phyloP scores from a whole-genome alignment of 148 eudicot genomes.

The Fagopyrum homotropicum region DNA sequence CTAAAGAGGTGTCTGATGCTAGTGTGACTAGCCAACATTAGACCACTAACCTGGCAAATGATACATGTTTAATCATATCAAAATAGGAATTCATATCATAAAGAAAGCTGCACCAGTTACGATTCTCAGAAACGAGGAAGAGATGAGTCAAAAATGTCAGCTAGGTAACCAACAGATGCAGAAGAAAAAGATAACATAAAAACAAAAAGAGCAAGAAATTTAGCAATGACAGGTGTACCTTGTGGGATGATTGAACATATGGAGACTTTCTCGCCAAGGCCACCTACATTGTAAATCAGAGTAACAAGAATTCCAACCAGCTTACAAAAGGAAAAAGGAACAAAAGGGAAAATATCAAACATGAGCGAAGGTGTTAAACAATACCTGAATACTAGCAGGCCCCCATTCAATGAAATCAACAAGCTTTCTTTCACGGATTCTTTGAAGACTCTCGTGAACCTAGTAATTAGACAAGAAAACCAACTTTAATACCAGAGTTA shows the following conservation, averaged over 20 bases:
- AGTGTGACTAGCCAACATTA: slow-evolving; percentile 97
- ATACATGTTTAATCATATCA: background rate
- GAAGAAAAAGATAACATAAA: slow-evolving; percentile 1
- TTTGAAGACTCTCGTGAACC: slow-evolving; percentile 97
- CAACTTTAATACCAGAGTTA: background rate
- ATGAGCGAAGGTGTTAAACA: background rate
- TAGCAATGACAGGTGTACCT: slow-evolving; percentile 40
- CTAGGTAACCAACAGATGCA: slow-evolving; percentile 1
- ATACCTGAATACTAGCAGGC: slow-evolving; percentile 97
- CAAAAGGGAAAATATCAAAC: slow-evolving; percentile 1
- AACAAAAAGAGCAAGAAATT: background rate
- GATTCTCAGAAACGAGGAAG: background rate
- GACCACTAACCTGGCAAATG: slow-evolving; percentile 72
- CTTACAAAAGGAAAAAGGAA: slow-evolving; percentile 15
- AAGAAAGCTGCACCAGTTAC: background rate
- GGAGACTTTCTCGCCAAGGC: slow-evolving; percentile 98
- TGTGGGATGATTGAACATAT: slow-evolving; percentile 92
- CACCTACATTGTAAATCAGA: slow-evolving; percentile 44
- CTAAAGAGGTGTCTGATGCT: slow-evolving; percentile 91
- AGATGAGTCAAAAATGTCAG: background rate
- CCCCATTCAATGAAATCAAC: slow-evolving; percentile 99
- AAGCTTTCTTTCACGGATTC: slow-evolving; percentile 95
- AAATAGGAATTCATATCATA: background rate
- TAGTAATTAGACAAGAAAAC: slow-evolving; percentile 16
- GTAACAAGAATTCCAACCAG: background rate